A percentile compares a stretch with the other conserved stretches of the same genome.
These are phyloP conservation scores for Acacia acuminata DNA, from an alignment of 306 rosid genomes.

Conservation along the genomic window DNA sequence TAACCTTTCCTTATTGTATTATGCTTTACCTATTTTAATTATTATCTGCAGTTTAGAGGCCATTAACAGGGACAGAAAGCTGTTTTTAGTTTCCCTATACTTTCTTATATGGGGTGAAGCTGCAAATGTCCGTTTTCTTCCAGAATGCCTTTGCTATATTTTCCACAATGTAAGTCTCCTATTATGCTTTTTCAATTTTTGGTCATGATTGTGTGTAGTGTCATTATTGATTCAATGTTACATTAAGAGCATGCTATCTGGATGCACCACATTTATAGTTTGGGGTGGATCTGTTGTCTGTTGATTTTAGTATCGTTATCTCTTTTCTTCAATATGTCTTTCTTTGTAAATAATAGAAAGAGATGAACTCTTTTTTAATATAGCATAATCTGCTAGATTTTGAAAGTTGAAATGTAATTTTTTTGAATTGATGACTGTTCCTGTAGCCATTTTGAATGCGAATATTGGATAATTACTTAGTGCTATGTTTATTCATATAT, in stretches of 20 bases:
- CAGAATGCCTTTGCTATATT: conserved; percentile 94
- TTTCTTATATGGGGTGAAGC: conserved; percentile 99
- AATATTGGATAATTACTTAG: neutral
- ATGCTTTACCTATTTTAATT: conserved; percentile 32
- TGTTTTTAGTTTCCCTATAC: conserved; percentile 81
- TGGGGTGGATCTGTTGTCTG: neutral
- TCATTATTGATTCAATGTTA: conserved; percentile 3
- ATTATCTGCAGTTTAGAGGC: conserved; percentile 77
- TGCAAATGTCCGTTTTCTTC: conserved; percentile 98
- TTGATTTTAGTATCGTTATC: neutral
- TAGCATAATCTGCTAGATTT: neutral
- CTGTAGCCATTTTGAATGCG: neutral
- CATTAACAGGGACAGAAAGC: conserved; percentile 82
- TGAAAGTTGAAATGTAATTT: neutral
- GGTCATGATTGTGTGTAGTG: neutral
- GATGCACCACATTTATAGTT: neutral
- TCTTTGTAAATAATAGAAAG: neutral
- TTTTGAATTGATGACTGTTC: neutral
- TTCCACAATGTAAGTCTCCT: conserved; percentile 84
- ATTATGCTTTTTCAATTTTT: conserved; percentile 8
- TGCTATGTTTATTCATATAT: neutral
- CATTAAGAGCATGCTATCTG: neutral
- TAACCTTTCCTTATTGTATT: conserved; percentile 22
- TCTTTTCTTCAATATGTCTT: neutral
- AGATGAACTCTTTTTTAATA: neutral